Conservation (phyloP, 2,329 filamentous ascomycete species). For the Lachnellula hyalina region DNA sequence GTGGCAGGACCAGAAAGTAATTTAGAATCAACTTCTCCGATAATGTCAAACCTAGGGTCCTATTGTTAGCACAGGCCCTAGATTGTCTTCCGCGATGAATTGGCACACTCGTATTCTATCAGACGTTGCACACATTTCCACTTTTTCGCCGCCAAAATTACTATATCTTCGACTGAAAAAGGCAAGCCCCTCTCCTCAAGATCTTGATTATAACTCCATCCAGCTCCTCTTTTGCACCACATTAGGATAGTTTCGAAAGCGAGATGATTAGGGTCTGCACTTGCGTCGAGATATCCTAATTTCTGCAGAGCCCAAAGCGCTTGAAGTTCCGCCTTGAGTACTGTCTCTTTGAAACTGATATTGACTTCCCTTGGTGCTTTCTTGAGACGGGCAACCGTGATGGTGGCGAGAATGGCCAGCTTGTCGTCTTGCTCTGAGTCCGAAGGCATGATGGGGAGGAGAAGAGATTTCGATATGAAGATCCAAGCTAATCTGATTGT, state of each 20-base stretch:
- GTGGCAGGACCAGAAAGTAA: background rate
- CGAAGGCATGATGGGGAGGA: no score
- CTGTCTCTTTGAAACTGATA: background rate
- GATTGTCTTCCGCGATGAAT: background rate
- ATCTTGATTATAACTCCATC: background rate
- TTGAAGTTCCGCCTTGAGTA: background rate
- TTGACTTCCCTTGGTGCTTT: background rate
- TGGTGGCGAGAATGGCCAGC: no score
- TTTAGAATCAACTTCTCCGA: background rate
- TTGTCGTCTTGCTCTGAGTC: no score
- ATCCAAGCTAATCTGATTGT: no score
- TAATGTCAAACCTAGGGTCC: background rate
- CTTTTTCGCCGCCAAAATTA: background rate
- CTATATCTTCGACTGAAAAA: no score
- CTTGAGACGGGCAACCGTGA: background rate
- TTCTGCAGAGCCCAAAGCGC: background rate
- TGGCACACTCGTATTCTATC: background rate
- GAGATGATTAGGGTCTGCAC: background rate
- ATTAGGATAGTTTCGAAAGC: background rate
- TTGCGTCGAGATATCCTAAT: background rate
- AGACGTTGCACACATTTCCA: background rate
- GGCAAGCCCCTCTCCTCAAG: background rate
- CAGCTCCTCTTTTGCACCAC: background rate
- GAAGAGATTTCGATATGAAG: no score
- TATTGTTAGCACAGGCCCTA: background rate